Evolutionary conservation across 768 basidiomycete species (phyloP).

Genomic region (Lentinula boryana): DNA sequence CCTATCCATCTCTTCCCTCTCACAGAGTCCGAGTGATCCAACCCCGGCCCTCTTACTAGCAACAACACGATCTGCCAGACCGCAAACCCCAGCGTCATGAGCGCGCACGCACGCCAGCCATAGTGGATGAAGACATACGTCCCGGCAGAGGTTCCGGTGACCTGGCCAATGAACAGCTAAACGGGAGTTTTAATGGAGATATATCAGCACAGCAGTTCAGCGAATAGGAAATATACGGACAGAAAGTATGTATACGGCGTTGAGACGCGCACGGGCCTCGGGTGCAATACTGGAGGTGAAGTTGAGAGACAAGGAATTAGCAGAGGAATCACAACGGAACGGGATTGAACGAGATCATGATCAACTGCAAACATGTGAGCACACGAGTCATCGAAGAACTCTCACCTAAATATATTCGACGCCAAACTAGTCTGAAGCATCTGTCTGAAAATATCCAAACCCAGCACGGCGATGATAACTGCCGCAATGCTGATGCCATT

Average conservation of each 20-base stretch:
- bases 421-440: conserved; percentile 44
- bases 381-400: neutral
- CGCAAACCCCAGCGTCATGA: conserved; percentile 53
- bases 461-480: conserved; percentile 42
- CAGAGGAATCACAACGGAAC: conserved; percentile 24
- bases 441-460: conserved; percentile 46
- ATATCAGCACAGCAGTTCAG: neutral
- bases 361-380: neutral
- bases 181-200: neutral
- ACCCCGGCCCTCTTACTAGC: conserved; percentile 66
- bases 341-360: neutral
- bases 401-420: neutral
- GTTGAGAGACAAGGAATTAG: neutral
- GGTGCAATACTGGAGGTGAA: conserved; percentile 24
- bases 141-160: conserved; percentile 74
- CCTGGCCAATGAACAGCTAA: conserved; percentile 72
- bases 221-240: conserved; percentile 18
- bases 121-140: conserved; percentile 61
- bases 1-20: conserved; percentile 29
- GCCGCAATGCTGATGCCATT: conserved; percentile 40
- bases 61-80: conserved; percentile 52
- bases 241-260: conserved; percentile 68
- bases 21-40: conserved; percentile 38
- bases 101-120: conserved; percentile 68
- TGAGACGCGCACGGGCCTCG: conserved; percentile 50